Percentiles rank a stretch among this genome's conserved stretches.
phyloP scores from a whole-genome alignment of 108 stramenopile species.

The Cyclostephanos tholiformis region DNA sequence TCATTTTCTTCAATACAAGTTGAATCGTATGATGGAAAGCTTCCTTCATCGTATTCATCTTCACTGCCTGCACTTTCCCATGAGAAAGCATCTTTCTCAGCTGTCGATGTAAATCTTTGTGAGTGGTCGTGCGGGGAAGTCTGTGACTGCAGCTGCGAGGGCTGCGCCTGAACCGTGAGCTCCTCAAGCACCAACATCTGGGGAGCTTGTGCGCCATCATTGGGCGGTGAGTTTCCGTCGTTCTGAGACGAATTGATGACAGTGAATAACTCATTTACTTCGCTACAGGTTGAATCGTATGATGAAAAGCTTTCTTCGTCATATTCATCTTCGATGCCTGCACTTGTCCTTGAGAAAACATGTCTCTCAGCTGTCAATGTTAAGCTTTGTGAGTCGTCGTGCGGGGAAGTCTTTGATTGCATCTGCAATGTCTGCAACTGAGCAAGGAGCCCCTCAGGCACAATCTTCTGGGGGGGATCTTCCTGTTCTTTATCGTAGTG shows the following conservation, averaged over 20 bases:
- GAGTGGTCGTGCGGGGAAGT: too few species aligned
- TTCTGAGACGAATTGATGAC: neutral
- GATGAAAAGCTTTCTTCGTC: slow-evolving; percentile 3
- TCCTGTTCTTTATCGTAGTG: too few species aligned
- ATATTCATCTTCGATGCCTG: neutral
- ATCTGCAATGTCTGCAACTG: too few species aligned
- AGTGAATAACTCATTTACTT: neutral
- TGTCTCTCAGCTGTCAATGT: neutral
- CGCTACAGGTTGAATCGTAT: neutral
- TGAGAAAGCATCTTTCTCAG: neutral
- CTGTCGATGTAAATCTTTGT: neutral
- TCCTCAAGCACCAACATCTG: neutral
- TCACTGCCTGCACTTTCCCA: neutral
- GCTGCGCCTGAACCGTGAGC: too few species aligned
- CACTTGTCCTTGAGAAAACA: neutral
- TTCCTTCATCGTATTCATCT: neutral
- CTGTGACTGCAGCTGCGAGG: too few species aligned
- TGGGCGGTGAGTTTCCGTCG: neutral
- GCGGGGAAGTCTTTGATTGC: too few species aligned
- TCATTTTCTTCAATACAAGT: neutral
- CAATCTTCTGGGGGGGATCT: too few species aligned
- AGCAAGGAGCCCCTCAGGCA: too few species aligned
- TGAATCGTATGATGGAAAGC: slow-evolving; percentile 6
- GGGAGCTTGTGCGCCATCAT: neutral
- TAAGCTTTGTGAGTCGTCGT: too few species aligned